These are phyloP conservation scores for Calonectria hongkongensis DNA, from an alignment of 2,329 filamentous ascomycete genomes.

Conservation along the genomic window DNA sequence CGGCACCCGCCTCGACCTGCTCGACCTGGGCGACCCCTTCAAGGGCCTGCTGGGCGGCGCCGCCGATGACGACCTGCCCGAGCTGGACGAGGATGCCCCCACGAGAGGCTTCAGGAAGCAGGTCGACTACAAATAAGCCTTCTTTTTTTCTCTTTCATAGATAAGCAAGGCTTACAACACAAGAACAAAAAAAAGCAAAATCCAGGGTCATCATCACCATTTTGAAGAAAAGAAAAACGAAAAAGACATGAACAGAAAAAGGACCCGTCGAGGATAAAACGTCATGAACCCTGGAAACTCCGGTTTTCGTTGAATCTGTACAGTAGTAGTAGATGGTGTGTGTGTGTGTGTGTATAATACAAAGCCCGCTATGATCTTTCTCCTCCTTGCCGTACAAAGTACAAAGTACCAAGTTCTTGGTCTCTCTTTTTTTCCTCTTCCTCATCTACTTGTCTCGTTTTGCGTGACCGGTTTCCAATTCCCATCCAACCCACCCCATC, in stretches of 20 bases:
- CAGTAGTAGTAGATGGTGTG: slow-evolving; percentile 56
- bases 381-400: slow-evolving; percentile 49
- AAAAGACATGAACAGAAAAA: slow-evolving; percentile 21
- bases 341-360: slow-evolving; percentile 64
- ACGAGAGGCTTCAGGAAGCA: slow-evolving; percentile 73
- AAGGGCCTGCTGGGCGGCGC: slow-evolving; percentile 65
- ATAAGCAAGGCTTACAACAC: no score
- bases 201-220: background rate
- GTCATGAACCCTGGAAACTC: slow-evolving; percentile 52
- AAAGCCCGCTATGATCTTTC: slow-evolving; percentile 57
- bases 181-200: background rate
- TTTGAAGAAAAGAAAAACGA: slow-evolving; percentile 30
- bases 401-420: slow-evolving; percentile 40
- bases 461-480: background rate
- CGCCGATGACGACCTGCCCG: slow-evolving; percentile 62
- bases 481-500: slow-evolving; percentile 46
- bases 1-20: slow-evolving; percentile 79
- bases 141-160: background rate
- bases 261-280: slow-evolving; percentile 38
- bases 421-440: slow-evolving; percentile 14
- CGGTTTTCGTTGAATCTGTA: slow-evolving; percentile 56
- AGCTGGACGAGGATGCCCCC: slow-evolving; percentile 58
- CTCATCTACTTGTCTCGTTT: slow-evolving; percentile 50
- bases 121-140: slow-evolving; percentile 57
- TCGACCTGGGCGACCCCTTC: slow-evolving; percentile 84